Conservation (phyloP, 2,329 filamentous ascomycete genomes). For the Sarocladium strictum region DNA sequence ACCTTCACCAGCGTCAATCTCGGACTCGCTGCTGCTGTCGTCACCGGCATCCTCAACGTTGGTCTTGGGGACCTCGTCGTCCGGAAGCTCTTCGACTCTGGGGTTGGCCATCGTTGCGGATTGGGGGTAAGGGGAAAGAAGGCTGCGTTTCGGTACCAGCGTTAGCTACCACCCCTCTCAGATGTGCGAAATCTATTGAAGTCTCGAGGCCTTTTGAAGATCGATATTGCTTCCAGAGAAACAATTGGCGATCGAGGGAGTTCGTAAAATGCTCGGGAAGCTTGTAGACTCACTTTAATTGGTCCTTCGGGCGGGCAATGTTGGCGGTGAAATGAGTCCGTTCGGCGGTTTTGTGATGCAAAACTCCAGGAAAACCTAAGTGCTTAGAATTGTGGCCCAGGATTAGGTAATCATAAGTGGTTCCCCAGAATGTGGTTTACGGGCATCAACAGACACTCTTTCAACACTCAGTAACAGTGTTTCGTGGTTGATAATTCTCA, state of each 20-base stretch:
- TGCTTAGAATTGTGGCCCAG: slow-evolving; percentile 24
- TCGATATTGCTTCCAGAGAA: not conserved
- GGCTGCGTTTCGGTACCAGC: slow-evolving; percentile 6
- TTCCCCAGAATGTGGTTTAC: not conserved
- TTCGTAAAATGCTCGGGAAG: not conserved
- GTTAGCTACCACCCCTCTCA: slow-evolving; percentile 7
- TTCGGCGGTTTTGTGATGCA: slow-evolving; percentile 33
- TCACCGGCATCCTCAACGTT: slow-evolving; percentile 67
- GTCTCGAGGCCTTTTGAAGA: not conserved
- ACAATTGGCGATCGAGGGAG: not conserved
- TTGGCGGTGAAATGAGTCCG: slow-evolving; percentile 15
- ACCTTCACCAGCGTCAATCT: slow-evolving; percentile 74
- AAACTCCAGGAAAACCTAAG: slow-evolving; percentile 30
- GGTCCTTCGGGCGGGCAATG: slow-evolving; percentile 5
- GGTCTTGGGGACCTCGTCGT: slow-evolving; percentile 81
- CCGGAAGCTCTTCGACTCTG: slow-evolving; percentile 94
- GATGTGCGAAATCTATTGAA: not conserved
- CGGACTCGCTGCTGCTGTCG: slow-evolving; percentile 66
- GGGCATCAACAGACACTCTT: no score
- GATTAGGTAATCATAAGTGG: slow-evolving; percentile 17
- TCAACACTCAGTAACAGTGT: no score
- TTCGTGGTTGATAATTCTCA: no score
- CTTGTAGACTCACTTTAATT: slow-evolving; percentile 5
- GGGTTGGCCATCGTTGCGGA: slow-evolving; percentile 83
- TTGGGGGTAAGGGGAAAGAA: slow-evolving; percentile 11